Evolutionary conservation across 495 filamentous ascomycete genomes (phyloP).

Genomic region (Clohesyomyces aquaticus): DNA sequence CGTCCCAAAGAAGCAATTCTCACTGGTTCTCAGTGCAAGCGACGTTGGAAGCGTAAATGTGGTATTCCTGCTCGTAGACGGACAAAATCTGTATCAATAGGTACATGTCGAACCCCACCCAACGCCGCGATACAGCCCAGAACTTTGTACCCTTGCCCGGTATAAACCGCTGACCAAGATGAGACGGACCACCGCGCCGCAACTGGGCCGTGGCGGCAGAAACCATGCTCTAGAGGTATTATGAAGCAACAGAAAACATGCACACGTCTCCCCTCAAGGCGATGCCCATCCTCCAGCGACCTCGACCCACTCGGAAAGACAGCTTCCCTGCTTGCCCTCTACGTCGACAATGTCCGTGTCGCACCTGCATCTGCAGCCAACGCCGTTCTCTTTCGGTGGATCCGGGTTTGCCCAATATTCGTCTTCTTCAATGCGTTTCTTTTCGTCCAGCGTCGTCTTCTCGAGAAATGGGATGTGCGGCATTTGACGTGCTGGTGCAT

Average conservation of each 20-base stretch:
- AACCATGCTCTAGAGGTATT: neutral
- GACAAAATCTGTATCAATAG: neutral
- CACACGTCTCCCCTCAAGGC: constrained; percentile 43
- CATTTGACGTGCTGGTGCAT: constrained; percentile 88
- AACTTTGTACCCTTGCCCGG: constrained; percentile 15
- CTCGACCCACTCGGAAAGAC: constrained; percentile 94
- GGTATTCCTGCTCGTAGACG: constrained; percentile 3
- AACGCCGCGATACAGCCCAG: constrained; percentile 1
- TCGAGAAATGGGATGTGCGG: constrained; percentile 82
- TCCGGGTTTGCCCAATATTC: constrained; percentile 94
- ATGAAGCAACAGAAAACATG: constrained; percentile 1
- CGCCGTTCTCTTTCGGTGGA: constrained; percentile 88
- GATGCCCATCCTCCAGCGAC: constrained; percentile 94
- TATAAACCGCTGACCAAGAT: neutral
- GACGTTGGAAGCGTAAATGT: neutral
- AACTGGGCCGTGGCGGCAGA: neutral
- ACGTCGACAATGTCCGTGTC: constrained; percentile 99
- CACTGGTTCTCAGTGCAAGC: neutral
- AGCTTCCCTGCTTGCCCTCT: constrained; percentile 94
- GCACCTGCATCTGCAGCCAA: constrained; percentile 94
- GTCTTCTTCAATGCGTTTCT: constrained; percentile 89
- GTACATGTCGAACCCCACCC: constrained; percentile 1
- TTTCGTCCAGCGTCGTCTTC: constrained; percentile 80
- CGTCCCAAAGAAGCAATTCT: neutral
- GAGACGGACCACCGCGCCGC: constrained; percentile 3